phyloP scores from a whole-genome alignment of 176 grass and related monocot species.

The Bonia amplexicaulis region DNA sequence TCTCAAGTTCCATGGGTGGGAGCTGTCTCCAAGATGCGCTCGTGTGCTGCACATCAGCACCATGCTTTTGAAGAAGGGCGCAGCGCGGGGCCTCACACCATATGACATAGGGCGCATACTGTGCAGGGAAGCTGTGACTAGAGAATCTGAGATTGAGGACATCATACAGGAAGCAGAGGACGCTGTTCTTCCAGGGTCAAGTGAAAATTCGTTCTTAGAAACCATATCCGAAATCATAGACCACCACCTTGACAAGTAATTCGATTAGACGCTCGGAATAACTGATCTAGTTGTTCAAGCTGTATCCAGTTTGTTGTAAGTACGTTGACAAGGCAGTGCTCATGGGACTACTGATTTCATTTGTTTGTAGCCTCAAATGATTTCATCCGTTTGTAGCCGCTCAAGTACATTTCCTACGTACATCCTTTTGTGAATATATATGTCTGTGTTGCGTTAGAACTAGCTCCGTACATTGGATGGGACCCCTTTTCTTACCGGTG shows the following conservation, averaged over 20 bases:
- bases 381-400: slow-evolving; percentile 23
- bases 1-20: slow-evolving; percentile 70
- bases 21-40: slow-evolving; percentile 42
- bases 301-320: slow-evolving; percentile 48
- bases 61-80: slow-evolving; percentile 80
- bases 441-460: not conserved
- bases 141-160: slow-evolving; percentile 57
- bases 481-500: not conserved
- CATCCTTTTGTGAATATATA: slow-evolving; percentile 17
- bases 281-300: slow-evolving; percentile 50
- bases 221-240: slow-evolving; percentile 70
- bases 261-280: slow-evolving; percentile 36
- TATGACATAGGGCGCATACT: slow-evolving; percentile 74
- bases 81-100: slow-evolving; percentile 51
- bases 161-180: slow-evolving; percentile 73
- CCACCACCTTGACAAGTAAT: slow-evolving; percentile 44
- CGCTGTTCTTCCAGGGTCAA: slow-evolving; percentile 49
- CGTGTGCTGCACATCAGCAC: slow-evolving; percentile 52
- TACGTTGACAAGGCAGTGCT: slow-evolving; percentile 36
- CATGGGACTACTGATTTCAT: slow-evolving; percentile 47
- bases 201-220: slow-evolving; percentile 53
- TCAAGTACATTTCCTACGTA: slow-evolving; percentile 5
- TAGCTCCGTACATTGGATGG: not conserved
- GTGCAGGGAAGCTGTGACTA: slow-evolving; percentile 76
- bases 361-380: slow-evolving; percentile 42